A percentile compares a stretch with the other conserved stretches of the same genome.
Evolutionary conservation across 106 monocot genomes (phyloP).

Genomic region (Iris macrosiphon): DNA sequence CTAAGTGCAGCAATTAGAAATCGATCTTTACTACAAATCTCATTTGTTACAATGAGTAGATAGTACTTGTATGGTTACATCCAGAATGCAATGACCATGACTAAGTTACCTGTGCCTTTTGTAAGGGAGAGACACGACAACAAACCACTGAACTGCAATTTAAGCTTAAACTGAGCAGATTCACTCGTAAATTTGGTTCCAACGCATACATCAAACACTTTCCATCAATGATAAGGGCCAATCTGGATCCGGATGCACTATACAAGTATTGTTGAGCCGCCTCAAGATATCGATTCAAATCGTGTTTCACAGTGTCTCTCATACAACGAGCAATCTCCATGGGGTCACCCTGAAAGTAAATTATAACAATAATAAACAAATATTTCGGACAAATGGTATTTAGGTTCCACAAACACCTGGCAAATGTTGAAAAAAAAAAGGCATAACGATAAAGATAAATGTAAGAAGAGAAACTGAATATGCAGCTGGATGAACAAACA

Average conservation of each 20-base stretch:
- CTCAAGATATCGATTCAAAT: conserved; percentile 54
- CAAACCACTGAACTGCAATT: conserved; percentile 86
- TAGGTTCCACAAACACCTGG: too few species aligned
- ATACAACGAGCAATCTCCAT: conserved; percentile 67
- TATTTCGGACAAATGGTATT: too few species aligned
- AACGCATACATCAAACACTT: conserved; percentile 96
- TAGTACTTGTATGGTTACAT: too few species aligned
- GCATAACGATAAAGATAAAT: too few species aligned
- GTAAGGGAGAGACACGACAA: conserved; percentile 92
- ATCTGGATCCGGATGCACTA: conserved; percentile 35
- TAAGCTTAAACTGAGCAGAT: conserved; percentile 70
- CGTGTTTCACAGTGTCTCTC: conserved; percentile 64
- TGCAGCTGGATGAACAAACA: too few species aligned
- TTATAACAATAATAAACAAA: too few species aligned
- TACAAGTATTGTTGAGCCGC: conserved; percentile 42
- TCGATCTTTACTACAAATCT: too few species aligned
- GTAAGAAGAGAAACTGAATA: too few species aligned
- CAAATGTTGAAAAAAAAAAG: too few species aligned
- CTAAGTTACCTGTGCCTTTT: conserved; percentile 86
- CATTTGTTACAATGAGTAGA: too few species aligned
- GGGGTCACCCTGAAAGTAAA: conserved; percentile 60
- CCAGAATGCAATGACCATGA: neutral
- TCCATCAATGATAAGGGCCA: conserved; percentile 89
- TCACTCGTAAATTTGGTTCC: conserved; percentile 77
- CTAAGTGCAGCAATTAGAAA: too few species aligned